These are phyloP conservation scores for Dryadomyces sulphureus DNA, from an alignment of 2,329 filamentous ascomycete genomes.

Conservation along the genomic window DNA sequence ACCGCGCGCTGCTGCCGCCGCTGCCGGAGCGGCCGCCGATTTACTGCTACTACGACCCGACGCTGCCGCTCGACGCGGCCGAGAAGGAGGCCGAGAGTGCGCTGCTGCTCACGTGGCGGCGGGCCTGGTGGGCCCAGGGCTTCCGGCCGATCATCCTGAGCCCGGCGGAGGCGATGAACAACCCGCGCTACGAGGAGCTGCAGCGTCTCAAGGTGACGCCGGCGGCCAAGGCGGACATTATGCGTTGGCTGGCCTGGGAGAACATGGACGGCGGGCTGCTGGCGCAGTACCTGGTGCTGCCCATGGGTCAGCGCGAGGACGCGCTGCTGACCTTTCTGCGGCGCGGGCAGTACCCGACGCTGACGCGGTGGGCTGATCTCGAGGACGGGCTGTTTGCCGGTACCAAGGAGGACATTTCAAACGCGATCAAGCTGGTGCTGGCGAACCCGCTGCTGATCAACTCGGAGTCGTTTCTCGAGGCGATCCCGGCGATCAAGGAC, in stretches of 20 bases:
- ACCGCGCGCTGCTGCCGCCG: constrained; percentile 69
- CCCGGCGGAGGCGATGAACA: constrained; percentile 65
- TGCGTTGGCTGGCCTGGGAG: constrained; percentile 86
- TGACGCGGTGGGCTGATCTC: constrained; percentile 62
- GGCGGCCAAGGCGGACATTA: constrained; percentile 52
- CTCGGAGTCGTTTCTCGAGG: constrained; percentile 48
- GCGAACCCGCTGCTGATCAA: constrained; percentile 36
- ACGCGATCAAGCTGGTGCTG: constrained; percentile 46
- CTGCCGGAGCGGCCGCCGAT: constrained; percentile 55
- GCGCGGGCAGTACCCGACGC: constrained; percentile 55
- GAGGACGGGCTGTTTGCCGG: constrained; percentile 62
- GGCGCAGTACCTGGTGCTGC: constrained; percentile 63
- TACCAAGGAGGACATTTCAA: constrained; percentile 45
- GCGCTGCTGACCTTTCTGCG: constrained; percentile 57
- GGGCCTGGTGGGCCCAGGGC: constrained; percentile 91
- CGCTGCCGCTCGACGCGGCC: constrained; percentile 43
- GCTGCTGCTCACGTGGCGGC: constrained; percentile 72
- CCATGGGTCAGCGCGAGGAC: constrained; percentile 68
- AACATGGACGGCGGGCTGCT: constrained; percentile 77
- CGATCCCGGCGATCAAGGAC: constrained; percentile 25
- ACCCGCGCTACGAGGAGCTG: constrained; percentile 61
- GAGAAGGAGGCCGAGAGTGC: constrained; percentile 60
- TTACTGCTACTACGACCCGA: constrained; percentile 82
- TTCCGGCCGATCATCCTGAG: constrained; percentile 76
- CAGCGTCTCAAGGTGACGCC: constrained; percentile 47